Evolutionary conservation across 2,329 filamentous ascomycete genomes (phyloP), one percentile per base, ranked within the genome.

Genomic region (Stachybotrys elegans): DNA sequence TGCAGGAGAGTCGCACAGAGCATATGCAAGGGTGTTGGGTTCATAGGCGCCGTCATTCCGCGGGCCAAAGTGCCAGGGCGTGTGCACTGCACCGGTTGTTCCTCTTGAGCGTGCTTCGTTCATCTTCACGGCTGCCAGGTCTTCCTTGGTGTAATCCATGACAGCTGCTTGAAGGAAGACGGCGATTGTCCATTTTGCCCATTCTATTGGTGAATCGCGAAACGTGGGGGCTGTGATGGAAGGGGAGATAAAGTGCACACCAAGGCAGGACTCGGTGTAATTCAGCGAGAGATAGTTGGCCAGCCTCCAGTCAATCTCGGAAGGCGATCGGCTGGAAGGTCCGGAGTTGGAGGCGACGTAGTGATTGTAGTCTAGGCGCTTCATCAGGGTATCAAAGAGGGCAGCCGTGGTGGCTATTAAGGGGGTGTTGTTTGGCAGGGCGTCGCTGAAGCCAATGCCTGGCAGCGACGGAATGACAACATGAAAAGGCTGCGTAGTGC

Each of bases 401-500:
- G 70, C 68, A 1, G 79, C 81, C 1, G 79, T 78, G 12, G 72
- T 66, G 6, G 67, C 57, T 44, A 80, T 60, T n/a, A 73, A 70
- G 54, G 73, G 67, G 7, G 62, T 63, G 39, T 73, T 72, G 43
- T 69, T 68, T 1, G 70, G 66, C 31, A 83, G 68, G 3, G 80
- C 68, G 58, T 86, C 81, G 58, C 81, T 84, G 55, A 86, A 87
- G 14, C 81, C 83, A 37, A 84, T 67, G 0, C 82, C 83, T 0
- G 83, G 82, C 17, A 86, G 70, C 35, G 78, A 80, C 1, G 83
- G 83, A 17, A 79, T 76, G 17, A 87, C 73, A n/a, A 86, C 57
- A 54, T 86, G 79, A 53, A 86, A 87, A 1, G 79, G 70, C 47
- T 78, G 75, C 16, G 62, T 54, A 34, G 55, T 52, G 43, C 59